A percentile compares a stretch with the other conserved stretches of the same genome.
These are phyloP conservation scores for Mycena metata DNA, from an alignment of 768 basidiomycete genomes.

Conservation along the genomic window DNA sequence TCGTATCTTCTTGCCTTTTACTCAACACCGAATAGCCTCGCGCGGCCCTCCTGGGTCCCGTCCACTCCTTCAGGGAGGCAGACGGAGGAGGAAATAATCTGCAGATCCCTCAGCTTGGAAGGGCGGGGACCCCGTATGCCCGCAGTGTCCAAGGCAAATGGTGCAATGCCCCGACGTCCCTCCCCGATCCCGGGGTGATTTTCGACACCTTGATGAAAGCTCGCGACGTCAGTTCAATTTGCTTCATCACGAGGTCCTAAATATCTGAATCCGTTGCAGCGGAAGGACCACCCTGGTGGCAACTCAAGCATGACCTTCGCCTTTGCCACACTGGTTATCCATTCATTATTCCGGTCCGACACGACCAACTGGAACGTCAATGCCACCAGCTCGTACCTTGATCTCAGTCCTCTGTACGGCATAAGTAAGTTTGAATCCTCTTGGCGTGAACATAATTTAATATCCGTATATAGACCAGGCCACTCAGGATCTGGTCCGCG, in stretches of 20 bases:
- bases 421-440: conserved; percentile 48
- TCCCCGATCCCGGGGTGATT: conserved; percentile 70
- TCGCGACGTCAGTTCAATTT: conserved; percentile 48
- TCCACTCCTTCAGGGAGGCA: conserved; percentile 56
- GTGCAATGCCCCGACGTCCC: conserved; percentile 54
- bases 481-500: conserved; percentile 59
- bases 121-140: conserved; percentile 65
- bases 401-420: conserved; percentile 70
- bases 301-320: conserved; percentile 75
- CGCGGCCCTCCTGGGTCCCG: conserved; percentile 52
- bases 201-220: conserved; percentile 72
- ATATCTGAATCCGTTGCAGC: conserved; percentile 45
- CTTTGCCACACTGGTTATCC: conserved; percentile 74
- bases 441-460: background rate
- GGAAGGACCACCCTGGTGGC: conserved; percentile 64
- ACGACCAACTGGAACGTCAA: conserved; percentile 60
- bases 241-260: conserved; percentile 45
- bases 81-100: conserved; percentile 67
- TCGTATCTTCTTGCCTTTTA: conserved; percentile 38
- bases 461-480: conserved; percentile 46
- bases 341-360: conserved; percentile 68
- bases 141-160: conserved; percentile 63
- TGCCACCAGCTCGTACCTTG: conserved; percentile 68
- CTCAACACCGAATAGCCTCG: conserved; percentile 42
- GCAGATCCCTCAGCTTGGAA: conserved; percentile 60